Evolutionary conservation across 371 early-diverging fungal genomes (phyloP).

Genomic region (Apophysomyces ossiformis): DNA sequence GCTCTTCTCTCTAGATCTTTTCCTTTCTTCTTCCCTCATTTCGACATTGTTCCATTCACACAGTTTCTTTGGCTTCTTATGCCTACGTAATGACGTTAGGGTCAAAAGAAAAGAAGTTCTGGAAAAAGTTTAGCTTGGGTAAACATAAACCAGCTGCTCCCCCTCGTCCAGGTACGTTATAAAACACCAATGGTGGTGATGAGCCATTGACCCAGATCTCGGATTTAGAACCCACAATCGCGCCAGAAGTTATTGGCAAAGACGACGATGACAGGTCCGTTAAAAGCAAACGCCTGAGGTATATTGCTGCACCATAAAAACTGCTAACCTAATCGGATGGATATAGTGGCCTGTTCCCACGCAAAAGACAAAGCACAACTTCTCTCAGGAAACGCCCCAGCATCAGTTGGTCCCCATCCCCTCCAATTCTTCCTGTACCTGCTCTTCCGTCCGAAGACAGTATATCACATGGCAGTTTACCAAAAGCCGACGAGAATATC

Average conservation of each 20-base stretch:
- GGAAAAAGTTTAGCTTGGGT: conserved; percentile 11
- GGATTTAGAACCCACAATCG: not conserved
- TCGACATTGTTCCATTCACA: not conserved
- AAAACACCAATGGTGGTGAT: not conserved
- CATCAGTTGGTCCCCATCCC: not conserved
- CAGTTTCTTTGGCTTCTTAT: conserved; percentile 7
- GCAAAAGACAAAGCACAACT: conserved; percentile 4
- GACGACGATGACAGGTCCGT: conserved; percentile 8
- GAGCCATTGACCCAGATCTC: conserved; percentile 5
- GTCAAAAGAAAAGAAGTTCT: conserved; percentile 11
- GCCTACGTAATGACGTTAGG: conserved; percentile 11
- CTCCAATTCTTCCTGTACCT: conserved; percentile 8
- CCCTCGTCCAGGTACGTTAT: not conserved
- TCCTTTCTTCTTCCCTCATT: not conserved
- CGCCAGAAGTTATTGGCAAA: not conserved
- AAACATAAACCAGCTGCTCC: not conserved
- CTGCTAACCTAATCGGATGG: not conserved
- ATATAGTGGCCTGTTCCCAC: conserved; percentile 7
- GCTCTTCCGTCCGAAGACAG: conserved; percentile 2
- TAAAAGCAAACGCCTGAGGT: conserved; percentile 27
- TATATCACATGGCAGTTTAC: conserved; percentile 6
- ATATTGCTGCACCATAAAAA: not conserved
- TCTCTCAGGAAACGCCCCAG: not conserved
- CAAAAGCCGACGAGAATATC: not conserved
- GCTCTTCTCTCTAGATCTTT: not conserved